Evolutionary conservation across 1,284 basidiomycete genomes (phyloP), one percentile per base, ranked within the genome.

Genomic region (Irpex sp.): DNA sequence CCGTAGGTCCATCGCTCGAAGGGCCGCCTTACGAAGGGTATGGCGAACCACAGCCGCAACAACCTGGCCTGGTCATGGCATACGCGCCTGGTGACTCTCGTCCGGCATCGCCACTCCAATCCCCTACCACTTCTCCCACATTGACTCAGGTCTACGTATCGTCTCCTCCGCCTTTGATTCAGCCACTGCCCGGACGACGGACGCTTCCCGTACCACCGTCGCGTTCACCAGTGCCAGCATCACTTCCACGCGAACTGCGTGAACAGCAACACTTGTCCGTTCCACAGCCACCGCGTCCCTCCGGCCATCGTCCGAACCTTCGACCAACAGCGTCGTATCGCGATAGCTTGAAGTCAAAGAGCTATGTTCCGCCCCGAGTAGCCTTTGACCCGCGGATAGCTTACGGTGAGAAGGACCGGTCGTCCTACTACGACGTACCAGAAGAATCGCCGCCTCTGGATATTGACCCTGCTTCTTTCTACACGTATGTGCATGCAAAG

Each of bases 351-450:
- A 59, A 55, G 31, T 37, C 57, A 38, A 31, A 34, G 15, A 56
- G 54, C 34, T 49, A 63, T 13, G 36, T 17, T 17, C 51, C 57
- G 1, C 65, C 69, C 4, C 67, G 69, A 6, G 52, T 72, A 4
- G 51, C 67, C 9, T 82, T 83, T 70, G 69, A 86, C 70, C 81
- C 82, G 37, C 79, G 78, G 15, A 69, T 82, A 59, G 83, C 85
- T 5, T 86, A 87, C 61, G 37, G 47, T 7, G 62, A 58, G n/a
- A 66, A 65, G 62, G 70, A 65, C 31, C 11, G 54, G 36, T 11
- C 59, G 11, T 58, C 59, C 15, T 38, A 57, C n/a, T 62, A 65
- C 48, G 56, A 59, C 7, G 61, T 62, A 44, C 44, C 57, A 3
- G 60, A 56, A 36, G 66, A 65, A 21, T 66, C 69, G 47, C 65